Conservation (phyloP, 495 filamentous ascomycete species). For the Penicillium ochrochloron region DNA sequence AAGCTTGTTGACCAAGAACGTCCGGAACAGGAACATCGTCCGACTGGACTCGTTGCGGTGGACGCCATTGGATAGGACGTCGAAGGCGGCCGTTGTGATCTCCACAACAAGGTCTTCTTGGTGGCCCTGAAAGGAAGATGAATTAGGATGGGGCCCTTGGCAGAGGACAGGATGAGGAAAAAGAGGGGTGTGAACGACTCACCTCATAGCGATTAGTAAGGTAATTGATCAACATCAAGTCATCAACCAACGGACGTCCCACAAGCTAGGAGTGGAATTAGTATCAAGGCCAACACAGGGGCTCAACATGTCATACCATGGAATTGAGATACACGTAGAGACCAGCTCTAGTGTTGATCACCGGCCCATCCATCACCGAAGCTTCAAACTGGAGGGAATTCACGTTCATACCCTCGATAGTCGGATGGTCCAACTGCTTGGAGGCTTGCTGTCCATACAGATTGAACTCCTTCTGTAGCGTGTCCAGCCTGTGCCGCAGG, state of each 20-base stretch:
- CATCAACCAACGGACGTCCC: conserved; percentile 82
- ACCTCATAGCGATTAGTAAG: conserved; percentile 82
- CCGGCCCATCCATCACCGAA: conserved; percentile 67
- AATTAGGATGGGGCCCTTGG: not conserved
- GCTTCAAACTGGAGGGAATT: conserved; percentile 54
- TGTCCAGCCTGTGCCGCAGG: conserved; percentile 47
- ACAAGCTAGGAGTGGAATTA: conserved; percentile 65
- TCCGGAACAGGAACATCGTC: conserved; percentile 78
- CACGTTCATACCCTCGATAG: conserved; percentile 50
- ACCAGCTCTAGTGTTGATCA: conserved; percentile 80
- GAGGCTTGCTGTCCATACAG: conserved; percentile 43
- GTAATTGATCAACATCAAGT: conserved; percentile 75
- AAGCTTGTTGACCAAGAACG: conserved; percentile 92
- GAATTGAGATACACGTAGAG: conserved; percentile 92
- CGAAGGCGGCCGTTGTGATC: conserved; percentile 84
- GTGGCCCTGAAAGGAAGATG: conserved; percentile 60
- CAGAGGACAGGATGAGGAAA: conserved; percentile 5
- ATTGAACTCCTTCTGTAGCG: conserved; percentile 51
- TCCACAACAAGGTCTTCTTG: conserved; percentile 75
- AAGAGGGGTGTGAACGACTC: conserved; percentile 22
- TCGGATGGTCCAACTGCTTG: conserved; percentile 43
- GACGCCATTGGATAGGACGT: conserved; percentile 84
- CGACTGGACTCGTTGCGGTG: conserved; percentile 75
- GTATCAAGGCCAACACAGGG: conserved; percentile 15
- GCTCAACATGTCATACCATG: conserved; percentile 58